phyloP scores from a whole-genome alignment of 352 stramenopile genomes.

The Globisporangium yorkense region DNA sequence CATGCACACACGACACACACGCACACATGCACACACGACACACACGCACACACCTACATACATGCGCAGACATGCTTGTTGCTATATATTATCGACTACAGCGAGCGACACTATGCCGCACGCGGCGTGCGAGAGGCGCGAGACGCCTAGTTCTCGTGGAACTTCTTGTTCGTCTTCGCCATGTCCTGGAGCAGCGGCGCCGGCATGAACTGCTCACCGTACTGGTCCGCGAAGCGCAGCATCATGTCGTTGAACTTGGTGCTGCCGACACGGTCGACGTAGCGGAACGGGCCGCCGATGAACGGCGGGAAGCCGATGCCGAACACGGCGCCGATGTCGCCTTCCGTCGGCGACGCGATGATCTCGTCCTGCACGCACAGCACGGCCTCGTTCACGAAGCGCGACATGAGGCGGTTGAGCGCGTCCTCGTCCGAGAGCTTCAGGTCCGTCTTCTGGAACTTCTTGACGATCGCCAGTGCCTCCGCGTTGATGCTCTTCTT shows the following conservation, averaged over 20 bases:
- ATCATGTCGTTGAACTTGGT: constrained; percentile 95
- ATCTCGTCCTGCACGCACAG: constrained; percentile 97
- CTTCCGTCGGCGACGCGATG: constrained; percentile 94
- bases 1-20: neutral
- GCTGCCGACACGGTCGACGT: constrained; percentile 93
- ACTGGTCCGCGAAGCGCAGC: constrained; percentile 92
- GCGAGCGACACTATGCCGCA: neutral
- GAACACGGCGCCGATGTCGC: constrained; percentile 98
- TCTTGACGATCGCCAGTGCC: constrained; percentile 74
- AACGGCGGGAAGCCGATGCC: constrained; percentile 98
- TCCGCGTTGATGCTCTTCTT: constrained; percentile 89
- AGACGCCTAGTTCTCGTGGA: constrained; percentile 78
- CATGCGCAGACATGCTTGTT: neutral
- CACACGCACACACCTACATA: neutral
- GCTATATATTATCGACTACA: neutral
- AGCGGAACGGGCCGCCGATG: constrained; percentile 95
- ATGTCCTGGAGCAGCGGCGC: constrained; percentile 96
- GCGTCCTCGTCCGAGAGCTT: constrained; percentile 82
- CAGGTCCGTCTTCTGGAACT: constrained; percentile 69
- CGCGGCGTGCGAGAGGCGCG: neutral
- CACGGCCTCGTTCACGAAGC: constrained; percentile 97
- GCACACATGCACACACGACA: neutral
- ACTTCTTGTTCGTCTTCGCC: constrained; percentile 96
- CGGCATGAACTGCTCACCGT: constrained; percentile 95
- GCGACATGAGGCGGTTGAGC: constrained; percentile 92